Evolutionary conservation across 345 rosid genomes (phyloP).

Genomic region (Hibiscus syriacus): DNA sequence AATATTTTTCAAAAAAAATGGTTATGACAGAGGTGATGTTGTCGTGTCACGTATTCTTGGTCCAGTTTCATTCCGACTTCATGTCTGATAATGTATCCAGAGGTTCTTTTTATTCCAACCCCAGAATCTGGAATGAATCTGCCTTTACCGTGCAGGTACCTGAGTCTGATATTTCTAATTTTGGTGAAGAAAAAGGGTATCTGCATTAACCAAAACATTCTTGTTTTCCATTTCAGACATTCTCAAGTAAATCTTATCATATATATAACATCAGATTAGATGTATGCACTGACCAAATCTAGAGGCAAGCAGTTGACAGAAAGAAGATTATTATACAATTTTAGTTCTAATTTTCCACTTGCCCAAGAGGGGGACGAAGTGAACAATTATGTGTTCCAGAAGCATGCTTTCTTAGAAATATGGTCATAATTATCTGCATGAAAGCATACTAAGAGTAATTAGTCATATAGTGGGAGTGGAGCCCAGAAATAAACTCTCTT

Average conservation of each 20-base stretch:
- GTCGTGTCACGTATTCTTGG: conserved; percentile 5
- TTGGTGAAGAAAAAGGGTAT: not conserved
- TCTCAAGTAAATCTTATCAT: too few relatives aligned
- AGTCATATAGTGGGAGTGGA: conserved; percentile 7
- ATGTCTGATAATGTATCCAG: not conserved
- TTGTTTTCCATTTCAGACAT: too few relatives aligned
- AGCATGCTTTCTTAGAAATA: not conserved
- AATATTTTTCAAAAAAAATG: too few relatives aligned
- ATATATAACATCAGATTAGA: too few relatives aligned
- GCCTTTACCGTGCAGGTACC: conserved; percentile 15
- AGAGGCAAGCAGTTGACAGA: not conserved
- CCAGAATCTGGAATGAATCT: not conserved
- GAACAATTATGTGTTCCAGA: not conserved
- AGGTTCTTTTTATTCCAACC: not conserved
- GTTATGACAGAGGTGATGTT: not conserved
- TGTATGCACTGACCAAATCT: not conserved
- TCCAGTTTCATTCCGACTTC: conserved; percentile 1
- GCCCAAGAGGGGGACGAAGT: not conserved
- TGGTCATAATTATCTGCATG: not conserved
- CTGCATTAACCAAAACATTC: not conserved
- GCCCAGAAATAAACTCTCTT: not conserved
- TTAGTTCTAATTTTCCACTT: not conserved
- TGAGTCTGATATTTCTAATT: not conserved
- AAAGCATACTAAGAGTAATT: not conserved
- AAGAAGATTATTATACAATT: not conserved